Percentiles rank a stretch among this genome's conserved stretches.
phyloP scores from a whole-genome alignment of 2,329 filamentous ascomycete species.

The Ophiostoma piceae region DNA sequence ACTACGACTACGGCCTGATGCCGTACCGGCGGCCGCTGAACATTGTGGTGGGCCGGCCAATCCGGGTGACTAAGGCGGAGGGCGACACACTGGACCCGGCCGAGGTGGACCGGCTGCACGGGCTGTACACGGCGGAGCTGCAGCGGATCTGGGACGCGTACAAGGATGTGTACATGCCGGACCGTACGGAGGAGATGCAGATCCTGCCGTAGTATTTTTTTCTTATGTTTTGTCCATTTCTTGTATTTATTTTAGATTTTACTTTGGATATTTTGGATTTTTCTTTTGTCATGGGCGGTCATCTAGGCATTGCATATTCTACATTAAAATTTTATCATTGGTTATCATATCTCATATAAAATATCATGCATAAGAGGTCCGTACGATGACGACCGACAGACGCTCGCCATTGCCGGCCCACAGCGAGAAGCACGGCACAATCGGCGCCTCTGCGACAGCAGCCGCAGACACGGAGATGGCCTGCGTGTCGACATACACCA shows the following conservation, averaged over 20 bases:
- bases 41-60: slow-evolving; percentile 80
- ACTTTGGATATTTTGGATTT: not conserved
- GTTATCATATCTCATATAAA: not conserved
- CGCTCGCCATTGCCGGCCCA: slow-evolving; percentile 38
- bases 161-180: slow-evolving; percentile 67
- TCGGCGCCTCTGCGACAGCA: slow-evolving; percentile 23
- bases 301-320: not conserved
- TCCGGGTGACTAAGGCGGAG: slow-evolving; percentile 56
- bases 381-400: slow-evolving; percentile 36
- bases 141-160: slow-evolving; percentile 68
- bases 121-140: slow-evolving; percentile 70
- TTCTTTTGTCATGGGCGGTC: not conserved
- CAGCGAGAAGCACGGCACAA: slow-evolving; percentile 41
- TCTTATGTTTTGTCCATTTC: not conserved
- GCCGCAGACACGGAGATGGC: not conserved
- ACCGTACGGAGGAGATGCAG: slow-evolving; percentile 60
- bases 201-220: slow-evolving; percentile 45
- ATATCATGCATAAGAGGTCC: slow-evolving; percentile 10
- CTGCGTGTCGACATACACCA: slow-evolving; percentile 24
- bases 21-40: slow-evolving; percentile 85
- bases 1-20: slow-evolving; percentile 96
- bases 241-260: not conserved
- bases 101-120: slow-evolving; percentile 77
- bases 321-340: not conserved
- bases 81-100: slow-evolving; percentile 58